Percentiles rank a stretch among this genome's conserved stretches.
phyloP scores from a whole-genome alignment of 2,329 filamentous ascomycete species.

The Hypoxylon sp. region DNA sequence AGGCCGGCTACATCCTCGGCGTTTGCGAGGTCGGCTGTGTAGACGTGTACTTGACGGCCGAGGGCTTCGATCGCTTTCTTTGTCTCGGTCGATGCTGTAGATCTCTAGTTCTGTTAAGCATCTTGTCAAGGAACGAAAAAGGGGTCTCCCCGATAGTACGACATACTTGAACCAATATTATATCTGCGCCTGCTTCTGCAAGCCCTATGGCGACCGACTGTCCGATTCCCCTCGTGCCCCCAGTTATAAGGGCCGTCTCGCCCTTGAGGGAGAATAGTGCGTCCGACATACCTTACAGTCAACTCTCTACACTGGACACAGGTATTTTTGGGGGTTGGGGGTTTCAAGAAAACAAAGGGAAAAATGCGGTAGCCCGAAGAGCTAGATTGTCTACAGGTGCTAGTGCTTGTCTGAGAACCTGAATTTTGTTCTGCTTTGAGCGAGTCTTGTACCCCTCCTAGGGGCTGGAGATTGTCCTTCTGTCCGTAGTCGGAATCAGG shows the following conservation, averaged over 20 bases:
- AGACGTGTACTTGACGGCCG: slow-evolving; percentile 71
- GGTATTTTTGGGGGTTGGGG: neutral
- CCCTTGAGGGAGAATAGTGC: slow-evolving; percentile 62
- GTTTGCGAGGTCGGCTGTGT: slow-evolving; percentile 73
- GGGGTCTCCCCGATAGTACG: no score
- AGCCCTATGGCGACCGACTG: slow-evolving; percentile 64
- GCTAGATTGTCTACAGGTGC: neutral
- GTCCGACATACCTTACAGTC: slow-evolving; percentile 23
- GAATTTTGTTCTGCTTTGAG: neutral
- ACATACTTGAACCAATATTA: slow-evolving; percentile 61
- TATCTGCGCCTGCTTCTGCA: slow-evolving; percentile 65
- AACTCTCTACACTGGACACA: neutral
- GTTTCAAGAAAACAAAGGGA: neutral
- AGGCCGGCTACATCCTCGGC: slow-evolving; percentile 67
- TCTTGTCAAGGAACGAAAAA: no score
- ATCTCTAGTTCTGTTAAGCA: slow-evolving; percentile 47
- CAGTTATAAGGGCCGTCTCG: slow-evolving; percentile 65
- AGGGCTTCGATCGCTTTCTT: slow-evolving; percentile 68
- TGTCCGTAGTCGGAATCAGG: slow-evolving; percentile 29
- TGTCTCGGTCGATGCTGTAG: slow-evolving; percentile 57
- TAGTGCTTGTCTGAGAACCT: neutral
- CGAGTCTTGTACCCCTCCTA: slow-evolving; percentile 1
- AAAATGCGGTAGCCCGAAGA: neutral
- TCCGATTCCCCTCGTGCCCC: slow-evolving; percentile 65
- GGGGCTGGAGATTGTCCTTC: neutral